A percentile compares a stretch with the other conserved stretches of the same genome.
These are phyloP conservation scores for Quercus tomentella DNA, from an alignment of 331 rosid genomes.

Conservation along the genomic window DNA sequence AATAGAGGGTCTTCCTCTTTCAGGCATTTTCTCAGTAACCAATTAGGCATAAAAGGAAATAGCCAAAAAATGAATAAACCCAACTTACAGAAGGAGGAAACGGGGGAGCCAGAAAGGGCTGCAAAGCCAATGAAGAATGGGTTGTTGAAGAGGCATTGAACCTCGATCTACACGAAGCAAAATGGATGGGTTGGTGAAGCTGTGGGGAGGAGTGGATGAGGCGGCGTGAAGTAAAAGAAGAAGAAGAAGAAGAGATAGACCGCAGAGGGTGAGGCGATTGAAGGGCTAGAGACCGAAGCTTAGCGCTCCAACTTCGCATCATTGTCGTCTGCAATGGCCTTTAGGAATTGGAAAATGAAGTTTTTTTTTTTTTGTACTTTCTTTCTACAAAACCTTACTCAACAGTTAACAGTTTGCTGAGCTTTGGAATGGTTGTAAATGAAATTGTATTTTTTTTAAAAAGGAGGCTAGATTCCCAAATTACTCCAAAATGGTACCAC, in stretches of 20 bases:
- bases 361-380: too few species aligned
- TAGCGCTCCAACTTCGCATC: slow-evolving; percentile 57
- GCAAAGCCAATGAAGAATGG: slow-evolving; percentile 27
- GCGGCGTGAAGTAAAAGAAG: slow-evolving; percentile 32
- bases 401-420: too few species aligned
- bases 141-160: slow-evolving; percentile 20
- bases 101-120: slow-evolving; percentile 24
- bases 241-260: slow-evolving; percentile 23
- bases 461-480: too few species aligned
- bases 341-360: not conserved
- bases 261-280: slow-evolving; percentile 35
- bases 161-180: slow-evolving; percentile 34
- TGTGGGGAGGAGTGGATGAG: slow-evolving; percentile 44
- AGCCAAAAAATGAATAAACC: not conserved
- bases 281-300: slow-evolving; percentile 50
- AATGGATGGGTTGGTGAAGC: slow-evolving; percentile 35
- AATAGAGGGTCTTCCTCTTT: not conserved
- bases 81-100: slow-evolving; percentile 54
- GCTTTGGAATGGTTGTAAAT: too few species aligned
- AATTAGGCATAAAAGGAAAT: not conserved
- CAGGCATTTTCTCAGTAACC: slow-evolving; percentile 20
- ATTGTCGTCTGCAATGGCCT: slow-evolving; percentile 24
- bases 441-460: too few species aligned
- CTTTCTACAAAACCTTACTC: too few species aligned
- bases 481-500: too few species aligned